Conservation (phyloP, 768 basidiomycete genomes). For the Cystobasidium ongulense region DNA sequence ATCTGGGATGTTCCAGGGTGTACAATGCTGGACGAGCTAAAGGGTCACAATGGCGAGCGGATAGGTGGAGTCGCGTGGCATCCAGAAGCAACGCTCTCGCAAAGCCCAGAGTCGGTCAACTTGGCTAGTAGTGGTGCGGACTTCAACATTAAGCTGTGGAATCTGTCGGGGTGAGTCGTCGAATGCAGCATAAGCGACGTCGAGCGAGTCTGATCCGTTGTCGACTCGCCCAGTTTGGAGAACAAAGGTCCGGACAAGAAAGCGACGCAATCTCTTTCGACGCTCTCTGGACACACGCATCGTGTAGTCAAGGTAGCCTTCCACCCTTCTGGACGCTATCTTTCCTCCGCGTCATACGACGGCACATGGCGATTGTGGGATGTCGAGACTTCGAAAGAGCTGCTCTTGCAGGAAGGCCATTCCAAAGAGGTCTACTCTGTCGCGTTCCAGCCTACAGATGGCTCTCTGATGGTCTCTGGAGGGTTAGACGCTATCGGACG, state of each 20-base stretch:
- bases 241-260: conserved; percentile 55
- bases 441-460: conserved; percentile 85
- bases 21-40: conserved; percentile 63
- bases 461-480: conserved; percentile 82
- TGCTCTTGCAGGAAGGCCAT: conserved; percentile 85
- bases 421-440: conserved; percentile 92
- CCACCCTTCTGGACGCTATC: conserved; percentile 88
- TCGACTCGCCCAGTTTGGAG: neutral
- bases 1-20: conserved; percentile 92
- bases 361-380: conserved; percentile 98
- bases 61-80: conserved; percentile 98
- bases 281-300: conserved; percentile 77
- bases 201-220: neutral
- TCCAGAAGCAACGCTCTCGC: conserved; percentile 72
- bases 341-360: conserved; percentile 92
- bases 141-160: conserved; percentile 77
- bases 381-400: conserved; percentile 65
- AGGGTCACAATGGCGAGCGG: conserved; percentile 79
- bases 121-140: conserved; percentile 88
- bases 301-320: conserved; percentile 91
- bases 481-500: conserved; percentile 94
- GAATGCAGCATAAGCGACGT: neutral
- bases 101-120: conserved; percentile 61
- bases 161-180: conserved; percentile 61
- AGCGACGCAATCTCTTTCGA: conserved; percentile 55